Evolutionary conservation across 2,329 filamentous ascomycete genomes (phyloP).

Genomic region (Samsoniella hepiali): DNA sequence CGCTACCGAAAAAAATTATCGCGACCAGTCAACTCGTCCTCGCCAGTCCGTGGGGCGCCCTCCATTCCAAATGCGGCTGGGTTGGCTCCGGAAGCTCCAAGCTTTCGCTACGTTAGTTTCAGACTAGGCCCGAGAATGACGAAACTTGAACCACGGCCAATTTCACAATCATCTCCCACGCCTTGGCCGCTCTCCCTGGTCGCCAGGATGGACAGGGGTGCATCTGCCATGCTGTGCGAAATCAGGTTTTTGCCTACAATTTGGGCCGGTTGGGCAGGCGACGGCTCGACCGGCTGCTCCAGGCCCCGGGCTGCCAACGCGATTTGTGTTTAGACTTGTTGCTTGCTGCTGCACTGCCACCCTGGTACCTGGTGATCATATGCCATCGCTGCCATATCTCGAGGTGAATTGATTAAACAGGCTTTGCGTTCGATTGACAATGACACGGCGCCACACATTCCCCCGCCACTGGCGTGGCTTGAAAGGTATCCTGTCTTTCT

Average conservation of each 20-base stretch:
- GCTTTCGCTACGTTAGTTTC: constrained; percentile 18
- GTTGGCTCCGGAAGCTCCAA: constrained; percentile 15
- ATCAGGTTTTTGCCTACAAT: constrained; percentile 4
- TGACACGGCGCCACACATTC: not conserved
- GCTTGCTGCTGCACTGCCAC: constrained; percentile 9
- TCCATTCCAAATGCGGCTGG: constrained; percentile 24
- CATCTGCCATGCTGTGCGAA: constrained; percentile 7
- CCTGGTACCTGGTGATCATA: constrained; percentile 5
- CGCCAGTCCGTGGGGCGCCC: not conserved
- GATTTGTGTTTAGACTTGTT: not conserved
- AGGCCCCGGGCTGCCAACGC: not conserved
- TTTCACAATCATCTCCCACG: constrained; percentile 17
- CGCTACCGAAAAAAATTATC: not conserved
- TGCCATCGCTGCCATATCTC: not conserved
- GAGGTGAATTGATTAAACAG: not conserved
- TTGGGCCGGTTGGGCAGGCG: constrained; percentile 11
- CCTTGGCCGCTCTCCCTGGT: constrained; percentile 4
- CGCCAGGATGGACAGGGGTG: constrained; percentile 7
- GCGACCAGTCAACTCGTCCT: not conserved
- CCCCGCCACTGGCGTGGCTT: not conserved
- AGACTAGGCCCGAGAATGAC: constrained; percentile 19
- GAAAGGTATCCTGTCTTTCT: not conserved
- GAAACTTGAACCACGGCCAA: constrained; percentile 15
- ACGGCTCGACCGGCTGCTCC: constrained; percentile 4
- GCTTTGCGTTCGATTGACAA: not conserved